Evolutionary conservation across 2,329 filamentous ascomycete species (phyloP), one percentile per base, ranked within the genome.

Genomic region (Diaporthe amygdali): DNA sequence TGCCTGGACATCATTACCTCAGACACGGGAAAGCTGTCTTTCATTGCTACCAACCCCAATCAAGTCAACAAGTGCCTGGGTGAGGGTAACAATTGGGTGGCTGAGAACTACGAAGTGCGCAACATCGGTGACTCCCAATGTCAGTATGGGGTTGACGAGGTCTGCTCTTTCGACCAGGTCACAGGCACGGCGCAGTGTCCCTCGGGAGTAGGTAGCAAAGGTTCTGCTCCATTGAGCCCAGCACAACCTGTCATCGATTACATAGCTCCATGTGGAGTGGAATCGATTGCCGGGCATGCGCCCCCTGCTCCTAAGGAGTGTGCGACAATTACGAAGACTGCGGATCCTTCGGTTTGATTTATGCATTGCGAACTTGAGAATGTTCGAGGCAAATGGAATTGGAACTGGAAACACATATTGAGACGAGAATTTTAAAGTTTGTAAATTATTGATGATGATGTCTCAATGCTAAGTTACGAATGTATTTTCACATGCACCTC

Each of bases 21-120:
- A 68, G 76, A 84, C 66, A 82, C 81, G 63, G 78, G 81, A 79
- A 87, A 86, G 81, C 81, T 91, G 46, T 85, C 88, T 8, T 84
- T 91, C 59, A 84, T 83, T 66, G 88, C 87, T 2, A 77, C 86
- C 76, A 86, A 85, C 80, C 89, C 90, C 82, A 85, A 87, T 80
- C 89, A 83, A 74, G 76, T 89, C 9, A 77, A 83, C 66, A 81
- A 80, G 72, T 89, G 88, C 77, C 79, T 88, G 15, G 78, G 77
- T 17, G 75, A 84, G 73, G 76, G 80, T 44, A 78, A 81, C 75
- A 87, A 81, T 80, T 89, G 84, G 83, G 84, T 88, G 54, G 87
- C 81, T 71, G 79, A 85, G 74, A 88, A 90, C 80, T 80, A 87
- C 78, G 78, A 82, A 61, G 82, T 89, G 22, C 84, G 84, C 80